Conservation (phyloP, 192 early-diverging fungal genomes). For the Jimgerdemannia lactiflua region DNA sequence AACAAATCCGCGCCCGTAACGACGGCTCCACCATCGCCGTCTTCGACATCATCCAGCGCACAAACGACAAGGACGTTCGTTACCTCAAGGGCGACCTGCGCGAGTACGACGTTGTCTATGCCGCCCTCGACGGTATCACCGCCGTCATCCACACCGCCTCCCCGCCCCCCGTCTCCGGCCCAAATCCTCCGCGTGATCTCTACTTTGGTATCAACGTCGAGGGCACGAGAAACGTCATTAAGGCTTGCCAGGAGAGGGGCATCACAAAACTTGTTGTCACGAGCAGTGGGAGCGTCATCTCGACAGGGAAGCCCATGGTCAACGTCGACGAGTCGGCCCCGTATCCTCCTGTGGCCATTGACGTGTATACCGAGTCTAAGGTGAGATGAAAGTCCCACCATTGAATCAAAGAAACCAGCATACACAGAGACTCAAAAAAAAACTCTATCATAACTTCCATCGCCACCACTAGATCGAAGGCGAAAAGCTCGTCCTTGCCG, state of each 20-base stretch:
- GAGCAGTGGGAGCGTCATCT: constrained; percentile 87
- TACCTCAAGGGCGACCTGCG: constrained; percentile 48
- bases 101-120: constrained; percentile 51
- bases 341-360: constrained; percentile 72
- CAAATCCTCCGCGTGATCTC: constrained; percentile 60
- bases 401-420: background rate
- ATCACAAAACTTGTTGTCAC: constrained; percentile 83
- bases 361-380: constrained; percentile 96
- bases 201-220: constrained; percentile 82
- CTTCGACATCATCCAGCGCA: constrained; percentile 74
- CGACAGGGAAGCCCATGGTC: constrained; percentile 67
- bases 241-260: constrained; percentile 58
- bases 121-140: constrained; percentile 61
- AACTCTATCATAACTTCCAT: background rate
- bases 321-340: constrained; percentile 80
- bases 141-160: constrained; percentile 91
- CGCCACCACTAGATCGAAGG: constrained; percentile 31
- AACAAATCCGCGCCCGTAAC: constrained; percentile 66
- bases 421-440: background rate
- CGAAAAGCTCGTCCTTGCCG: constrained; percentile 73
- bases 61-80: constrained; percentile 36
- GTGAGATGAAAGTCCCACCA: constrained; percentile 18
- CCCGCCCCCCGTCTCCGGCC: constrained; percentile 60
- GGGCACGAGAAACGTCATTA: constrained; percentile 85
- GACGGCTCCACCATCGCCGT: constrained; percentile 61